Percentiles rank a stretch among this genome's conserved stretches.
These are phyloP conservation scores for Russula dissimulans DNA, from an alignment of 768 basidiomycete genomes.

Conservation along the genomic window DNA sequence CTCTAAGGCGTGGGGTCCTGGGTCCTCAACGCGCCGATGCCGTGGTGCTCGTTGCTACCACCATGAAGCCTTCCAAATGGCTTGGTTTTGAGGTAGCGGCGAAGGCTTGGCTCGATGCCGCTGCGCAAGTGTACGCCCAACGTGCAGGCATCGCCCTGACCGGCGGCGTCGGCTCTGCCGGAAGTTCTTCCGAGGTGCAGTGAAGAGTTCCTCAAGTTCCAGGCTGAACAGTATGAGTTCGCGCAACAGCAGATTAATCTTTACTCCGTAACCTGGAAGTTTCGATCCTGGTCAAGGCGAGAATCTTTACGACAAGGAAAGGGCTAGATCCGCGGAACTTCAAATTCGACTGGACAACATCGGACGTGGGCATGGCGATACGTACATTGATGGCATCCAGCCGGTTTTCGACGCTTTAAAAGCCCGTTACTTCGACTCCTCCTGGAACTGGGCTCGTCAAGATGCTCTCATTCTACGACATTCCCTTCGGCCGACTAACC, in stretches of 20 bases:
- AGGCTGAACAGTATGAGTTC: constrained; percentile 85
- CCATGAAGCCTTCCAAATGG: constrained; percentile 91
- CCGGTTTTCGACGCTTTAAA: constrained; percentile 92
- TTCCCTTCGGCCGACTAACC: constrained; percentile 89
- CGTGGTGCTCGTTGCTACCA: constrained; percentile 83
- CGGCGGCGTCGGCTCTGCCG: constrained; percentile 53
- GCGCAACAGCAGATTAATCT: constrained; percentile 91
- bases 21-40: constrained; percentile 84
- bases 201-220: constrained; percentile 98
- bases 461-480: constrained; percentile 96
- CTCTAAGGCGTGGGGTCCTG: constrained; percentile 88
- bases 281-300: constrained; percentile 88
- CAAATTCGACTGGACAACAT: constrained; percentile 87
- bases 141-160: constrained; percentile 81
- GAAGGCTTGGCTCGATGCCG: constrained; percentile 84
- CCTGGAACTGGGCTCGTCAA: constrained; percentile 99
- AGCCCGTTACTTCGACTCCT: constrained; percentile 96
- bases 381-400: constrained; percentile 90
- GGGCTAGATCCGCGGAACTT: constrained; percentile 56
- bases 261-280: constrained; percentile 89
- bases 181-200: constrained; percentile 59
- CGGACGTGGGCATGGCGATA: constrained; percentile 83
- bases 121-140: constrained; percentile 79
- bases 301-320: constrained; percentile 80
- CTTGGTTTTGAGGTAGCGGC: constrained; percentile 85